phyloP scores from a whole-genome alignment of 257 asterid species.

The Solanum ossicruentum region DNA sequence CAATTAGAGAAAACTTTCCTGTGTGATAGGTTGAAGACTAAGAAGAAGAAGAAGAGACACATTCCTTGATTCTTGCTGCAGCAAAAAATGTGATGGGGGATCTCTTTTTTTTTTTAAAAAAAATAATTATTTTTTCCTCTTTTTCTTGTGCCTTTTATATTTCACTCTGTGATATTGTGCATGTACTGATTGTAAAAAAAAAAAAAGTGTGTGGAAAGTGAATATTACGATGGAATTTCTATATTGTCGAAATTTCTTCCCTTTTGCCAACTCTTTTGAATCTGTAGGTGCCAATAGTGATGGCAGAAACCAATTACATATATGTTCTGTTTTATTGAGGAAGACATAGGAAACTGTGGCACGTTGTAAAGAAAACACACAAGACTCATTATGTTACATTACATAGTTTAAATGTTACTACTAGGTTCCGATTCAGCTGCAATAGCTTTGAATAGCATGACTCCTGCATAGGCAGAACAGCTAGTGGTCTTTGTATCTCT shows the following conservation, averaged over 20 bases:
- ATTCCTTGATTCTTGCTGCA: neutral
- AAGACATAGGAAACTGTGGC: neutral
- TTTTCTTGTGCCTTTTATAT: neutral
- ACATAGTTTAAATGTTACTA: neutral
- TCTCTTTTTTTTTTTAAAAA: neutral
- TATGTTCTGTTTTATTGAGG: neutral
- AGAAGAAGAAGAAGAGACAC: conserved; percentile 26
- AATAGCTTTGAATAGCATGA: neutral
- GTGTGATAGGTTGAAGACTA: conserved; percentile 21
- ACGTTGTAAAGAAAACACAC: neutral
- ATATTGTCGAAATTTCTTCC: neutral
- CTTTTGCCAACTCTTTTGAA: neutral
- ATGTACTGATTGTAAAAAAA: neutral
- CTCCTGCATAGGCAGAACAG: neutral
- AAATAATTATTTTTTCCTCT: neutral
- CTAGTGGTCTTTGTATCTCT: conserved; percentile 78
- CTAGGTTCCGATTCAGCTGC: neutral
- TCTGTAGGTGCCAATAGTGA: neutral
- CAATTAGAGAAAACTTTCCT: conserved; percentile 46
- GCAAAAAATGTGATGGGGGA: neutral
- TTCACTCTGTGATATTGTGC: neutral
- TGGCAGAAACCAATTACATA: neutral
- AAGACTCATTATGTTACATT: neutral
- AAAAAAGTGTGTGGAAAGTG: neutral
- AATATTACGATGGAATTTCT: neutral